These are phyloP conservation scores for Lonicera japonica DNA, from an alignment of 129 eudicot genomes.

Conservation along the genomic window DNA sequence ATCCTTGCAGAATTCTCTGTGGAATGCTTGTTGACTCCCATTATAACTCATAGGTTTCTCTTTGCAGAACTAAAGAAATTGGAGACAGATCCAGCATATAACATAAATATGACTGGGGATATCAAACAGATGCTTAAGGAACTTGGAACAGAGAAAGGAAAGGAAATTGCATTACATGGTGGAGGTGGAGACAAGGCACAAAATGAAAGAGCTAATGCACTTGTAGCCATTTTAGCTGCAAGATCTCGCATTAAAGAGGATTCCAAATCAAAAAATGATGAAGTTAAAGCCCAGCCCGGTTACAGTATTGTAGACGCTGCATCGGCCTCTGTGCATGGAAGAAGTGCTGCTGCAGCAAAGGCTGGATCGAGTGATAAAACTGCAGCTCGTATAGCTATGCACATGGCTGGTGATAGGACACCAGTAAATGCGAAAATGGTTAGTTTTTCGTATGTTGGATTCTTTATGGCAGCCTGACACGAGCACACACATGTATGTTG, in stretches of 20 bases:
- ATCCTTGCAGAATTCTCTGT: not conserved
- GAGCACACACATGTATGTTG: too few relatives aligned
- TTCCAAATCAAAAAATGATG: slow-evolving; percentile 42
- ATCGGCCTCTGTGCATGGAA: slow-evolving; percentile 97
- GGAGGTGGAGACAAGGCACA: slow-evolving; percentile 97
- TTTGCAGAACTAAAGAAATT: slow-evolving; percentile 56
- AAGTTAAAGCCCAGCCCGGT: slow-evolving; percentile 35
- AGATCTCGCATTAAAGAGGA: slow-evolving; percentile 84
- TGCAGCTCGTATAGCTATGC: slow-evolving; percentile 95
- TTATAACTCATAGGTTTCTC: not conserved
- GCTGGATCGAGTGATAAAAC: slow-evolving; percentile 79
- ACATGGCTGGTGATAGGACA: slow-evolving; percentile 92
- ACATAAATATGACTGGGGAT: slow-evolving; percentile 78
- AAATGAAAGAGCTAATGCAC: slow-evolving; percentile 90
- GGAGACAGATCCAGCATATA: slow-evolving; percentile 80
- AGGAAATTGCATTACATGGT: slow-evolving; percentile 81
- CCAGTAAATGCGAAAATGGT: slow-evolving; percentile 94
- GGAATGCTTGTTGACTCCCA: not conserved
- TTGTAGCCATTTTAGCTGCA: slow-evolving; percentile 74
- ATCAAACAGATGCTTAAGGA: slow-evolving; percentile 93
- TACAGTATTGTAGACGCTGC: slow-evolving; percentile 97
- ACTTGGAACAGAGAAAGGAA: slow-evolving; percentile 87
- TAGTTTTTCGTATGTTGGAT: slow-evolving; percentile 13
- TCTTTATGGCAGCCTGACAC: too few relatives aligned
- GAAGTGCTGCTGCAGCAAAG: slow-evolving; percentile 96